A percentile compares a stretch with the other conserved stretches of the same genome.
phyloP scores from a whole-genome alignment of 306 rosid species.

The Vicia faba region DNA sequence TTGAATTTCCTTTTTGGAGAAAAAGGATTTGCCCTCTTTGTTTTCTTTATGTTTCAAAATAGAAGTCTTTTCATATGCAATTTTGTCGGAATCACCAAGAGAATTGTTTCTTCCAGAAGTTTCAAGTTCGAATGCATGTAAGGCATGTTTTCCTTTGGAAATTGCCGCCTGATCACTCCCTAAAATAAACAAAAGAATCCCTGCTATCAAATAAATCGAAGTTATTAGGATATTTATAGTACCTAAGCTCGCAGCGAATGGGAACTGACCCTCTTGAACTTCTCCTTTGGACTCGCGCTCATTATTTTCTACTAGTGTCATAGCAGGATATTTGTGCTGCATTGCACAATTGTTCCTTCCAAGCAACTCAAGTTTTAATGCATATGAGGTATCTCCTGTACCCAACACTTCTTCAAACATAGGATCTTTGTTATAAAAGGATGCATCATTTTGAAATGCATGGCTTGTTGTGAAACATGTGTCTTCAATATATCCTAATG shows the following conservation, averaged over 20 bases:
- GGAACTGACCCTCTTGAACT: neutral
- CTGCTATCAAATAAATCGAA: neutral
- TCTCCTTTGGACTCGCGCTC: neutral
- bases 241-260: neutral
- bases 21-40: slow-evolving; percentile 14
- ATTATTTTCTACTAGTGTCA: neutral
- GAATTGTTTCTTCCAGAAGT: slow-evolving; percentile 28
- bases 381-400: slow-evolving; percentile 34
- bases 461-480: slow-evolving; percentile 29
- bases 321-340: neutral
- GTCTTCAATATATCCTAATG: slow-evolving; percentile 10
- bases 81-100: slow-evolving; percentile 32
- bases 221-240: neutral
- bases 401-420: slow-evolving; percentile 31
- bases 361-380: slow-evolving; percentile 31
- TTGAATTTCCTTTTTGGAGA: slow-evolving; percentile 21
- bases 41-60: slow-evolving; percentile 26
- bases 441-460: slow-evolving; percentile 34
- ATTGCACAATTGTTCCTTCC: neutral
- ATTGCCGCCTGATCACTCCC: neutral
- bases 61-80: slow-evolving; percentile 21
- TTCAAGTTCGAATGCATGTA: slow-evolving; percentile 35
- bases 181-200: neutral
- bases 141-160: slow-evolving; percentile 7
- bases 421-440: slow-evolving; percentile 10